phyloP scores from a whole-genome alignment of 23 red algal genomes.

The Cyanidium caldarium region DNA sequence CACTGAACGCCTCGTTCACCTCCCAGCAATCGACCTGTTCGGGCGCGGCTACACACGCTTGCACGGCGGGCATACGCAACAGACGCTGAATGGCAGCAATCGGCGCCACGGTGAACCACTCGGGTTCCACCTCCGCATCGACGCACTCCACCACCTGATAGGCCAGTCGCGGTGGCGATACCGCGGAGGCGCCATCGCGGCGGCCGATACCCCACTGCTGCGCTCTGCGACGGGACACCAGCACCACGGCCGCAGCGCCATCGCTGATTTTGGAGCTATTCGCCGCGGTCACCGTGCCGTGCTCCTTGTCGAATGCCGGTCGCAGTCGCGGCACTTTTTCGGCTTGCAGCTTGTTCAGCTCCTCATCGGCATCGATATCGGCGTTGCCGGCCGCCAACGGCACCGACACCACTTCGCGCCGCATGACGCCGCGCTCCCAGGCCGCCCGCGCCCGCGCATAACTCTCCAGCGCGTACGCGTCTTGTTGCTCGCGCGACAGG shows the following conservation, averaged over 20 bases:
- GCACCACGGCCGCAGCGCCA: constrained; percentile 79
- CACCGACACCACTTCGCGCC: constrained; percentile 51
- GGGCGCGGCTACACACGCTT: no score
- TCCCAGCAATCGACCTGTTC: constrained; percentile 83
- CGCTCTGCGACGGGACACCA: constrained; percentile 31
- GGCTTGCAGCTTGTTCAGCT: constrained; percentile 14
- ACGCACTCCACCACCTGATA: constrained; percentile 27
- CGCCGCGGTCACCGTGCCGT: constrained; percentile 80
- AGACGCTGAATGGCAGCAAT: constrained; percentile 53
- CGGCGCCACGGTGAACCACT: constrained; percentile 75
- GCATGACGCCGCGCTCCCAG: constrained; percentile 23
- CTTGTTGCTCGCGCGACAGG: constrained; percentile 53
- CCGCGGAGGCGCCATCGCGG: not conserved
- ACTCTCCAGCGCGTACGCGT: constrained; percentile 36
- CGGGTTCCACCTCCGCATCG: constrained; percentile 64
- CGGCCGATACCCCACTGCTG: constrained; percentile 20
- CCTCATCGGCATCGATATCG: constrained; percentile 34
- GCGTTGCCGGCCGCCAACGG: not conserved
- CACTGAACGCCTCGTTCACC: constrained; percentile 92
- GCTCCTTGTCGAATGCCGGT: not conserved
- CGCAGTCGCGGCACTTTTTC: not conserved
- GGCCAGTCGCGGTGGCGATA: not conserved
- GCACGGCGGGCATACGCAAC: no score
- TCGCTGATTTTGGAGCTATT: constrained; percentile 79
- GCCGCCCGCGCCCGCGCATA: constrained; percentile 32